Evolutionary conservation across 257 asterid genomes (phyloP), one percentile per base, ranked within the genome.

Genomic region (Datura wrightii): DNA sequence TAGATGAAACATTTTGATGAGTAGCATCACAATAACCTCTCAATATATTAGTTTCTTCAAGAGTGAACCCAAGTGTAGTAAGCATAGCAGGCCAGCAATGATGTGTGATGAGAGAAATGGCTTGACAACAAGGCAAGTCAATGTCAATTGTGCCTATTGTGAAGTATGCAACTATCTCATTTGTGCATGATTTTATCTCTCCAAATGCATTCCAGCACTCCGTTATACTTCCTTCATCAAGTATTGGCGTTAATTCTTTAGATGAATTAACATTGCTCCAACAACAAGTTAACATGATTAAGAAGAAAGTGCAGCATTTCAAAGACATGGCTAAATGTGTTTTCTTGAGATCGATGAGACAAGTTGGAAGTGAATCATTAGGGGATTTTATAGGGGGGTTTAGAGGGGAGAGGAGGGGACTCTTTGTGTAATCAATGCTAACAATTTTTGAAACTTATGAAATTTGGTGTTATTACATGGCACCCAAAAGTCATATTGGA

Each of bases 161-260:
- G 59, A 87, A 85, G 62, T 34, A 85, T 48, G 58, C 48, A 71
- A 55, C 41, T 46, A 85, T 85, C 86, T 87, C 85, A 41, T 50
- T 78, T 16, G 86, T 53, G 88, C 90, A 87, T 5, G 83, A 83
- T 71, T 80, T 87, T 56, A 87, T 82, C 85, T 85, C 90, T 2
- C 55, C 18, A 6, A 83, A 62, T 16, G 86, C 88, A 11, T 36
- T 54, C 84, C 82, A 58, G 18, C 90, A 87, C 8, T 79, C 88
- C 4, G 71, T 16, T 44, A 53, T 53, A 56, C 74, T 80, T 11
- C 84, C 86, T 34, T 48, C 41, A 18, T 83, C 88, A 19, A 54
- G 79, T 39, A 24, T 24, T 24, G 31, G 31, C 31, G 31, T 24
- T 24, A 24, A 24, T 37, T 52, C 56, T 36, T 88, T 53, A 4